phyloP scores from a whole-genome alignment of 768 basidiomycete genomes.

The Boletellus emodensis region DNA sequence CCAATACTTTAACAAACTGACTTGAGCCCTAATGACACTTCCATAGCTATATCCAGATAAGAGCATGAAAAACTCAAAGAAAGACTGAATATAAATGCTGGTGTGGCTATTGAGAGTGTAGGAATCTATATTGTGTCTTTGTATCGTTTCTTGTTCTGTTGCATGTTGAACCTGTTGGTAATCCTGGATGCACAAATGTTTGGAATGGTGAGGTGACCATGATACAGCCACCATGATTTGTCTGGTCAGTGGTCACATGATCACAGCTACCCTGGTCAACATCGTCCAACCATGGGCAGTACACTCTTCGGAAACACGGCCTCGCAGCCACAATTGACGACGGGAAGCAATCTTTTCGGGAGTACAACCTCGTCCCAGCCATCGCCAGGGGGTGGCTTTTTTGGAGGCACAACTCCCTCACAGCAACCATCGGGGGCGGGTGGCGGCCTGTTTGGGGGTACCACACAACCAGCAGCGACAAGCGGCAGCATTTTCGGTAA shows the following conservation, averaged over 20 bases:
- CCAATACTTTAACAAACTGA: neutral
- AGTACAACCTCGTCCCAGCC: constrained; percentile 22
- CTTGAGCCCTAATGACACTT: neutral
- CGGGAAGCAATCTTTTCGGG: constrained; percentile 27
- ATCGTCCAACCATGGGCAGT: constrained; percentile 10
- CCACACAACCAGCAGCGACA: constrained; percentile 10
- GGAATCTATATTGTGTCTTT: neutral
- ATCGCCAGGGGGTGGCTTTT: constrained; percentile 16
- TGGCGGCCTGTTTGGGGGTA: constrained; percentile 14
- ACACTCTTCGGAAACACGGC: constrained; percentile 24
- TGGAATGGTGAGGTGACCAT: too few relatives aligned
- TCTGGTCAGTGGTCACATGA: constrained; percentile 24
- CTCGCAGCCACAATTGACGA: constrained; percentile 20
- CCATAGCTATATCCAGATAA: constrained; percentile 24
- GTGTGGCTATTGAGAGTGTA: neutral
- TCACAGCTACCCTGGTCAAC: neutral
- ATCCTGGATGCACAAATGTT: too few relatives aligned
- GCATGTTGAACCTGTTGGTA: too few relatives aligned
- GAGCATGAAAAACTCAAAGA: constrained; percentile 14
- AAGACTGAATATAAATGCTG: neutral
- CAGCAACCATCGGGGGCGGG: constrained; percentile 16
- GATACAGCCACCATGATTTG: too few relatives aligned
- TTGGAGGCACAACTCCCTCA: constrained; percentile 11
- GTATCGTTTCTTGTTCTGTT: neutral
- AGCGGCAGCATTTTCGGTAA: constrained; percentile 11